Conservation (phyloP, 2,329 filamentous ascomycete genomes). For the Aspergillus clavatus region DNA sequence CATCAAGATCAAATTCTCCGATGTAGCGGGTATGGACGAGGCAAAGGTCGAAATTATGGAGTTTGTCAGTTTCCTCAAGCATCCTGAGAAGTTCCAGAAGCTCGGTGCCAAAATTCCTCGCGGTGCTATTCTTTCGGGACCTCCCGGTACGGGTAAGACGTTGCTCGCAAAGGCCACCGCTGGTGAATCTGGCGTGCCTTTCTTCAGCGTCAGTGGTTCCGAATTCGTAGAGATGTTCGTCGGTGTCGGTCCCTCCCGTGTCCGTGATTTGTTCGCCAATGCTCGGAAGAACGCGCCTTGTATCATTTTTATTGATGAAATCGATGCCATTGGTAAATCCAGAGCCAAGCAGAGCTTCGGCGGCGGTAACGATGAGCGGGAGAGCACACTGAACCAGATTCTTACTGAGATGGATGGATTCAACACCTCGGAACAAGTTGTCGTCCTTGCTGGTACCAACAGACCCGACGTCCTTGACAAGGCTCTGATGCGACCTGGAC, state of each 20-base stretch:
- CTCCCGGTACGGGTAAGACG: slow-evolving; percentile 97
- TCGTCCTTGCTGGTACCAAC: slow-evolving; percentile 95
- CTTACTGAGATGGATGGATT: slow-evolving; percentile 99
- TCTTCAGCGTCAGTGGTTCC: slow-evolving; percentile 97
- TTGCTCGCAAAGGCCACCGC: slow-evolving; percentile 94
- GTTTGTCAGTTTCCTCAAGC: slow-evolving; percentile 94
- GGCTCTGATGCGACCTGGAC: slow-evolving; percentile 91
- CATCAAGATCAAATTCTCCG: slow-evolving; percentile 93
- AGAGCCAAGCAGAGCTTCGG: slow-evolving; percentile 76
- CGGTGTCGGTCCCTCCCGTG: slow-evolving; percentile 91
- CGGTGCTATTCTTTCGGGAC: slow-evolving; percentile 93
- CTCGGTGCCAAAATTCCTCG: slow-evolving; percentile 96
- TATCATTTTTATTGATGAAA: slow-evolving; percentile 99
- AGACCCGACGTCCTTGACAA: slow-evolving; percentile 91
- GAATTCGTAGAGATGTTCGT: slow-evolving; percentile 99
- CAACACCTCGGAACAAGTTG: slow-evolving; percentile 93
- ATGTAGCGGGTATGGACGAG: slow-evolving; percentile 97
- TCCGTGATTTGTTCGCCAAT: slow-evolving; percentile 89
- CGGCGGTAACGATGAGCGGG: slow-evolving; percentile 93
- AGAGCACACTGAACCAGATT: slow-evolving; percentile 96
- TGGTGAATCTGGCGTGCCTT: slow-evolving; percentile 92
- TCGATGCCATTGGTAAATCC: slow-evolving; percentile 93
- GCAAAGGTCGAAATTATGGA: slow-evolving; percentile 99
- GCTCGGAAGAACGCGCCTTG: slow-evolving; percentile 94
- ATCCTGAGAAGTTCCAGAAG: slow-evolving; percentile 85